These are phyloP conservation scores for Boehmeria nivea DNA, from an alignment of 306 rosid genomes.

Conservation along the genomic window DNA sequence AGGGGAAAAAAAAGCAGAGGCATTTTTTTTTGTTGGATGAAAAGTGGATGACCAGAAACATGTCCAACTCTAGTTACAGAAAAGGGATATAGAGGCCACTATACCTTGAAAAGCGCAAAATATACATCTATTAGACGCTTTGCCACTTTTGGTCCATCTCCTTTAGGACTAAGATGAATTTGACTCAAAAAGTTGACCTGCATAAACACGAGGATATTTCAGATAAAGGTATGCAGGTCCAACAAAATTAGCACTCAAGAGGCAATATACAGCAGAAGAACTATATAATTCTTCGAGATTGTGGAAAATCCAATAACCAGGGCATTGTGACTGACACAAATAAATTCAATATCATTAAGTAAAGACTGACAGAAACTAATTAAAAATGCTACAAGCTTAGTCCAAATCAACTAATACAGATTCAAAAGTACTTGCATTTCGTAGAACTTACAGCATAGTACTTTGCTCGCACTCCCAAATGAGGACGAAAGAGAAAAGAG, in stretches of 20 bases:
- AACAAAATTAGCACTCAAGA: neutral
- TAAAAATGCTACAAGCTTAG: neutral
- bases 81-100: conserved; percentile 3
- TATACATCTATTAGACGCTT: conserved; percentile 85
- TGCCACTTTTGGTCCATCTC: conserved; percentile 94
- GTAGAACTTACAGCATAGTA: conserved; percentile 75
- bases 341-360: neutral
- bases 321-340: too few species aligned
- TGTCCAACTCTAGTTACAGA: neutral
- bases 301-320: too few species aligned
- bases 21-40: too few species aligned
- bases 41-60: too few species aligned
- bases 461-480: conserved; percentile 69
- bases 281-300: too few species aligned
- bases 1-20: too few species aligned
- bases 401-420: conserved; percentile 4
- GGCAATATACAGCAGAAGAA: neutral
- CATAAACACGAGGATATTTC: conserved; percentile 18
- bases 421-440: neutral
- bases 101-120: conserved; percentile 93
- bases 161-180: conserved; percentile 65
- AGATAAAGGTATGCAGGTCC: conserved; percentile 6
- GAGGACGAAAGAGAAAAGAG: conserved; percentile 89
- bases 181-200: conserved; percentile 94
- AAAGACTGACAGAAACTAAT: neutral